These are phyloP conservation scores for Stachybotrys echinatus DNA, from an alignment of 2,329 filamentous ascomycete species.

Conservation along the genomic window DNA sequence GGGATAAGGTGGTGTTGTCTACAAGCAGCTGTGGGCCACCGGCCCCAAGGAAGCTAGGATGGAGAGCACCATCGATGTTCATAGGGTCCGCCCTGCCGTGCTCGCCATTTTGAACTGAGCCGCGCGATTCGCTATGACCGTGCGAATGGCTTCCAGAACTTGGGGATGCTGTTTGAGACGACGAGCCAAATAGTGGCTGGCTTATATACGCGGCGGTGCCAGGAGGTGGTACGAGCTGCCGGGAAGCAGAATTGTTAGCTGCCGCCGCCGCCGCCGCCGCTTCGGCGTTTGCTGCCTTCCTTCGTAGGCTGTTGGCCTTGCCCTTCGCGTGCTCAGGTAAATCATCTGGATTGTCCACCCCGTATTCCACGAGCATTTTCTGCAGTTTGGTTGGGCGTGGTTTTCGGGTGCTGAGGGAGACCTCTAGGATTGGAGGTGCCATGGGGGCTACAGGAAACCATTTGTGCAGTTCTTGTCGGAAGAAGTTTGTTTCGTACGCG, in stretches of 20 bases:
- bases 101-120: constrained; percentile 18
- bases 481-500: constrained; percentile 93
- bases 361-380: constrained; percentile 84
- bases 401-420: constrained; percentile 88
- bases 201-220: constrained; percentile 16
- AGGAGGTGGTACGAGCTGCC: constrained; percentile 13
- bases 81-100: constrained; percentile 29
- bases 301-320: constrained; percentile 68
- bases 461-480: constrained; percentile 90
- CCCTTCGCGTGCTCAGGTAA: constrained; percentile 77
- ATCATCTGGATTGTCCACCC: constrained; percentile 85
- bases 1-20: constrained; percentile 32
- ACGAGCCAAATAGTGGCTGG: constrained; percentile 16
- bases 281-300: constrained; percentile 61
- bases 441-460: constrained; percentile 87
- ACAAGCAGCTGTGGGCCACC: constrained; percentile 36
- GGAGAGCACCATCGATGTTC: constrained; percentile 33
- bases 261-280: constrained; percentile 36
- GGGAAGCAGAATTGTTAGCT: constrained; percentile 7
- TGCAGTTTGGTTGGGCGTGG: constrained; percentile 95
- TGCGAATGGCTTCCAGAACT: constrained; percentile 15
- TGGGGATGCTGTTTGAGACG: constrained; percentile 8
- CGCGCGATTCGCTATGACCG: constrained; percentile 19
- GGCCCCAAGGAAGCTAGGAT: constrained; percentile 37
- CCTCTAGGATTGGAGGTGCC: constrained; percentile 78